phyloP scores from a whole-genome alignment of 345 rosid species.

The Eucalyptus regnans region DNA sequence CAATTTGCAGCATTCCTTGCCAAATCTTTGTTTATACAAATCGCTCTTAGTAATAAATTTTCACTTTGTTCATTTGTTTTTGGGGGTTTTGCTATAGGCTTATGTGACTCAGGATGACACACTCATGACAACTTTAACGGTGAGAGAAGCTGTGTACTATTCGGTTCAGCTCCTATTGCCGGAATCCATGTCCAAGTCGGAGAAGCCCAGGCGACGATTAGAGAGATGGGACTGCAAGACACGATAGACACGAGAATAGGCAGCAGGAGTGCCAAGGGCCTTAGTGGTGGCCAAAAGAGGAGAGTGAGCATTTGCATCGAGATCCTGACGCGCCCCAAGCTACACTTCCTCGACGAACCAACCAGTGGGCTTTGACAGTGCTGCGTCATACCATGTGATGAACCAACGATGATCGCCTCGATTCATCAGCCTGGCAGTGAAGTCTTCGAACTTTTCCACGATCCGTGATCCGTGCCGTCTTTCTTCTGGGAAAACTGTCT shows the following conservation, averaged over 20 bases:
- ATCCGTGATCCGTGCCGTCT: neutral
- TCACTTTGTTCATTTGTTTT: neutral
- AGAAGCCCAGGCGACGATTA: constrained; percentile 34
- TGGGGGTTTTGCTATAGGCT: neutral
- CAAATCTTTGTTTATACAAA: neutral
- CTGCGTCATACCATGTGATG: constrained; percentile 34
- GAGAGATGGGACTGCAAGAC: constrained; percentile 36
- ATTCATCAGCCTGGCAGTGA: constrained; percentile 42
- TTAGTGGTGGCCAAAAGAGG: constrained; percentile 46
- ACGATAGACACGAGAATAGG: constrained; percentile 32
- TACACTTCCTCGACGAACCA: constrained; percentile 37
- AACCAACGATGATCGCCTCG: constrained; percentile 24
- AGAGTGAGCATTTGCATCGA: constrained; percentile 50
- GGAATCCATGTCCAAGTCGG: constrained; percentile 15
- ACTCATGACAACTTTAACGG: neutral
- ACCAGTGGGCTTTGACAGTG: constrained; percentile 47
- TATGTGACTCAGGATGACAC: neutral
- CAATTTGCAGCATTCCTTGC: neutral
- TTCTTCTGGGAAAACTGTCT: too few species aligned
- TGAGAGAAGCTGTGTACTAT: constrained; percentile 28
- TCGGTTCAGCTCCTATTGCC: constrained; percentile 46
- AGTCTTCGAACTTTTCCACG: constrained; percentile 23
- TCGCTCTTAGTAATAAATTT: neutral
- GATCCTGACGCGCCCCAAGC: constrained; percentile 26
- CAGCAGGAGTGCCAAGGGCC: constrained; percentile 28